phyloP scores from a whole-genome alignment of 371 early-diverging fungal species.

The Mortierella sp. region DNA sequence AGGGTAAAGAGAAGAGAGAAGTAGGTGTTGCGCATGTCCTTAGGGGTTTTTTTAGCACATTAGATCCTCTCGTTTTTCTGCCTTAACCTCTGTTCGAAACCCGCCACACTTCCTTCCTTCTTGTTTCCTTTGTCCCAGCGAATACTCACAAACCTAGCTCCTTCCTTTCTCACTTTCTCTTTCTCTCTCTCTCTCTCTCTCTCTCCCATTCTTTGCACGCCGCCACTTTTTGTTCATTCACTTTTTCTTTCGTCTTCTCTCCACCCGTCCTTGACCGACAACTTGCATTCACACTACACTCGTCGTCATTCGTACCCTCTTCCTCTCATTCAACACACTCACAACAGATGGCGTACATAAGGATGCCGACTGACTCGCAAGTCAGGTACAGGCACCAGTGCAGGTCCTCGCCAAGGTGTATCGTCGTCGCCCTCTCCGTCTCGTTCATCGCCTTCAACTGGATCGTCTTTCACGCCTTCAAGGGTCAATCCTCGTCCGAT shows the following conservation, averaged over 20 bases:
- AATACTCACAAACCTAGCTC: no score
- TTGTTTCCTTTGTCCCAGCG: no score
- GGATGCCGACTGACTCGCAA: slow-evolving; percentile 19
- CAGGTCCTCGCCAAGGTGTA: slow-evolving; percentile 21
- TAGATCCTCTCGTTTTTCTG: no score
- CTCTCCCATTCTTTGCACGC: not conserved
- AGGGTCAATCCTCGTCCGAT: not conserved
- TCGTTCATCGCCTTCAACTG: slow-evolving; percentile 43
- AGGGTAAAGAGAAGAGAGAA: no score
- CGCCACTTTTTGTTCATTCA: no score
- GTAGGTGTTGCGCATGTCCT: no score
- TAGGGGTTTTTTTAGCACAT: no score
- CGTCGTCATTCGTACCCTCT: not conserved
- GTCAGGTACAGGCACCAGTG: slow-evolving; percentile 16
- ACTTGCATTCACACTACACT: not conserved
- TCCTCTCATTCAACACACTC: not conserved
- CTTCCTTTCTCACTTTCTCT: not conserved
- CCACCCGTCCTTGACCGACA: no score
- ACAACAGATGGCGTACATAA: slow-evolving; percentile 25
- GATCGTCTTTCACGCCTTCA: slow-evolving; percentile 23
- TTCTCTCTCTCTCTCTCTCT: not conserved
- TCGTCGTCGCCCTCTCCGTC: slow-evolving; percentile 35
- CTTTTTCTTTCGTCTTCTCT: no score
- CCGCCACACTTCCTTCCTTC: no score
- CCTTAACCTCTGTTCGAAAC: no score